Base-by-base conservation (phyloP, 495 filamentous ascomycete genomes). In the Neurospora sublineolata region DNA sequence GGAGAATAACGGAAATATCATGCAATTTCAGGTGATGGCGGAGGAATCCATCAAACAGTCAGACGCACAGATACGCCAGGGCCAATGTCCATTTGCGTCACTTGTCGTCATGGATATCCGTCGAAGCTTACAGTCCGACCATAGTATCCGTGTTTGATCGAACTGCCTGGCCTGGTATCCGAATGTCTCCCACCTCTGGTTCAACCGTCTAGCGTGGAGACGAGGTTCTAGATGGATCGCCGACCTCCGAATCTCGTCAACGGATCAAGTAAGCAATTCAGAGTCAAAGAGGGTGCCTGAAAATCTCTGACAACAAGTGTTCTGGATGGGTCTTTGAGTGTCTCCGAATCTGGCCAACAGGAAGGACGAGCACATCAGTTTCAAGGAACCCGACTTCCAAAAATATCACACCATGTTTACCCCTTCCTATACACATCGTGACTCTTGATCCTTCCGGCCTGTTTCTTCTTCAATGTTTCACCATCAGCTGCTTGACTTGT, bases 51-150 rank as follows among this genome's bases (percentile, higher is more conserved):
- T 6, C n/a, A 52, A 11, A 58, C 23, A 46, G 42, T 46, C 40
- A 42, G 18, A 41, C 39, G 16, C 27, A 60, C 52, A 60, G 14
- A 60, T 60, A 60, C 46, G 27, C 23, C 46, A 27, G 46, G 11
- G 11, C 18, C 23, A 16, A 64, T 64, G 14, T 36, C 27, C 52
- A 16, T 30, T 68, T 73, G 73, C 69, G 69, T 73, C 73, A 75
- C 72, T 52, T 27, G 42, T 75, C 73, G 73, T 75, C 73, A 73
- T 73, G 27, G 27, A 18, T 64, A 36, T 18, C 46, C 23, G 11
- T 30, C 46, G 23, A 58, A 58, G 46, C 20, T 58, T 52, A 10
- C 20, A 52, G 20, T 52, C 46, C 11, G 46, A 27, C 11, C 27
- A 9, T 60, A 27, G 23, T 60, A 60, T 60, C 52, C 14, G 52